These are phyloP conservation scores for Chaetomiaceae sp. DNA, from an alignment of 2,329 filamentous ascomycete species.

Conservation along the genomic window DNA sequence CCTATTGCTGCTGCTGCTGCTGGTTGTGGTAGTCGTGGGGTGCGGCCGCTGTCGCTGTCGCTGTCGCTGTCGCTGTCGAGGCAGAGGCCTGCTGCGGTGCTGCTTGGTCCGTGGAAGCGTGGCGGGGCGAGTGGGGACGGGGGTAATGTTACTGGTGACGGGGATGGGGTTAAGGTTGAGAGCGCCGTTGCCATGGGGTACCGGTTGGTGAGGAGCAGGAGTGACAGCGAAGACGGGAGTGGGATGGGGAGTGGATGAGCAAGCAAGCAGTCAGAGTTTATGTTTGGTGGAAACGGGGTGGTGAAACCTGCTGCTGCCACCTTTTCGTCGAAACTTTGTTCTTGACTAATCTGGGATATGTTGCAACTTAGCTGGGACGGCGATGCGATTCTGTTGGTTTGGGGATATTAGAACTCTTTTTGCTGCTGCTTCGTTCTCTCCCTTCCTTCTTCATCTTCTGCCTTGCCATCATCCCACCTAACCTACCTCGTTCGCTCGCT, in stretches of 20 bases:
- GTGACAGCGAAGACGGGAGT: constrained; percentile 4
- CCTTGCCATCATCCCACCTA: neutral
- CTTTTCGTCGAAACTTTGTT: no score
- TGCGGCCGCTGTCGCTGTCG: neutral
- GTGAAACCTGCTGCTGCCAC: no score
- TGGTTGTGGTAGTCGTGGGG: no score
- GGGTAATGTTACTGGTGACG: neutral
- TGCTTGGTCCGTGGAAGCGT: constrained; percentile 22
- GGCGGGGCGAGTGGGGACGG: neutral
- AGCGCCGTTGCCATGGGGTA: neutral
- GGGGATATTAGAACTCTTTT: constrained; percentile 4
- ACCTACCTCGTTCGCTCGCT: no score
- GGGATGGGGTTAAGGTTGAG: no score
- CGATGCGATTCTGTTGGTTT: neutral
- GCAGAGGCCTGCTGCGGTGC: constrained; percentile 25
- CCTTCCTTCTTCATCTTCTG: neutral
- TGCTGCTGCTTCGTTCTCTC: neutral
- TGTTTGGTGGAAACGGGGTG: no score
- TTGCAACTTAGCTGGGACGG: no score
- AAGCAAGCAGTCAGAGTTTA: no score
- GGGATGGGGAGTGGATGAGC: neutral
- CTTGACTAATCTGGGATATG: no score
- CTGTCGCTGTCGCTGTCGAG: constrained; percentile 5
- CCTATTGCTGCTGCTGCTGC: neutral
- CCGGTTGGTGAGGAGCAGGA: constrained; percentile 10